A percentile compares a stretch with the other conserved stretches of the same genome.
Conservation (phyloP, 2,329 filamentous ascomycete species). For the Exutisphaerella laricina region DNA sequence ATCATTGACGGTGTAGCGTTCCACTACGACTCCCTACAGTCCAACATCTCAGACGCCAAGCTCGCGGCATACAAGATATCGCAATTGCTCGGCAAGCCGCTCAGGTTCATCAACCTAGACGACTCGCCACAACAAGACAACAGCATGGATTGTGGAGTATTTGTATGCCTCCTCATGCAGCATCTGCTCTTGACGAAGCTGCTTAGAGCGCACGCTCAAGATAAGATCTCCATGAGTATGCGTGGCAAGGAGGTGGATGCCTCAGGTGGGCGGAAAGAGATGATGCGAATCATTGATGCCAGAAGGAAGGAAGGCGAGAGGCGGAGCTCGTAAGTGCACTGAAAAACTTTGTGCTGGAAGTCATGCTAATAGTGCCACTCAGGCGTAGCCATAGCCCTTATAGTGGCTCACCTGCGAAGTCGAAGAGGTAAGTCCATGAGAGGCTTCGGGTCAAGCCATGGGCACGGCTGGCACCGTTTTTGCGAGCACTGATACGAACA, state of each 20-base stretch:
- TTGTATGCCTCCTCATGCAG: conserved; percentile 91
- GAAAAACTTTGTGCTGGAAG: conserved; percentile 2
- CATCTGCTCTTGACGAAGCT: conserved; percentile 83
- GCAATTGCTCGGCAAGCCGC: conserved; percentile 57
- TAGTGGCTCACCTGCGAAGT: conserved; percentile 16
- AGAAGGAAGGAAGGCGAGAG: conserved; percentile 83
- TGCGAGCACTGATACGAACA: too few species aligned
- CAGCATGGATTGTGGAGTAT: conserved; percentile 88
- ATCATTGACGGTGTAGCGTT: conserved; percentile 87
- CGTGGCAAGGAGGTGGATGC: conserved; percentile 79
- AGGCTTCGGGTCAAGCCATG: too few species aligned
- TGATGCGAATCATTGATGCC: conserved; percentile 81
- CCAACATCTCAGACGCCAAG: conserved; percentile 69
- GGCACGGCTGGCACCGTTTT: too few species aligned
- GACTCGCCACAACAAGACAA: conserved; percentile 92
- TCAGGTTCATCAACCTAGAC: conserved; percentile 73
- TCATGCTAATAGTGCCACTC: neutral
- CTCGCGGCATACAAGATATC: conserved; percentile 64
- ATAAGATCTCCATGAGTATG: conserved; percentile 95
- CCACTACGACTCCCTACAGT: conserved; percentile 86
- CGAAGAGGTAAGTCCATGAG: too few species aligned
- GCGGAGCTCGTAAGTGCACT: conserved; percentile 64
- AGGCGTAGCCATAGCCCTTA: conserved; percentile 24
- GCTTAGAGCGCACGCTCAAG: conserved; percentile 67
- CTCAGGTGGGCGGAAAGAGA: conserved; percentile 74